These are phyloP conservation scores for Naganishia antarctica DNA, from an alignment of 768 basidiomycete species.

Conservation along the genomic window DNA sequence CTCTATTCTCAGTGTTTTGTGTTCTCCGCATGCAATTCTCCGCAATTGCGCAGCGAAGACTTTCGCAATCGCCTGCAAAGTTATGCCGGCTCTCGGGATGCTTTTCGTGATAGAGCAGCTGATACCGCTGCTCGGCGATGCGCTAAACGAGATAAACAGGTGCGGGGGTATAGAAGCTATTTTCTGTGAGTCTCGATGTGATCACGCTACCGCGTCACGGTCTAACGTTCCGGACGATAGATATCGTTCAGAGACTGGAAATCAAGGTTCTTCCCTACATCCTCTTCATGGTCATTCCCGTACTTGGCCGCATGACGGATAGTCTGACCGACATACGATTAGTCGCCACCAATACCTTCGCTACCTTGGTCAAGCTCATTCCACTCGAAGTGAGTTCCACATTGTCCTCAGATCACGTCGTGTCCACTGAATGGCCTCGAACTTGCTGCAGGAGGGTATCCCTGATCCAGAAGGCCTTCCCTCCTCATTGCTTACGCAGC, in stretches of 20 bases:
- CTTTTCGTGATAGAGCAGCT: slow-evolving; percentile 78
- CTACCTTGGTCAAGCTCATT: slow-evolving; percentile 95
- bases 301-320: slow-evolving; percentile 97
- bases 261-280: slow-evolving; percentile 94
- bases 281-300: slow-evolving; percentile 91
- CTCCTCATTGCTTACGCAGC: slow-evolving; percentile 73
- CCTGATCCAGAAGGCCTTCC: slow-evolving; percentile 93
- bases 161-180: slow-evolving; percentile 88
- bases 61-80: slow-evolving; percentile 79
- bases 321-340: slow-evolving; percentile 83
- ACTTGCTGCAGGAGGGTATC: slow-evolving; percentile 68
- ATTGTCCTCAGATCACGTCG: not conserved
- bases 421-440: not conserved
- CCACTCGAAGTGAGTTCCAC: slow-evolving; percentile 74
- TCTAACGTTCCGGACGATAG: slow-evolving; percentile 51
- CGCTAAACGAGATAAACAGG: slow-evolving; percentile 65
- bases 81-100: slow-evolving; percentile 82
- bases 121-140: slow-evolving; percentile 75
- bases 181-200: slow-evolving; percentile 68
- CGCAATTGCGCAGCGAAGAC: slow-evolving; percentile 80
- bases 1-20: slow-evolving; percentile 67
- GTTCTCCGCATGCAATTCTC: slow-evolving; percentile 81
- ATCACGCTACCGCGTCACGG: too few species aligned
- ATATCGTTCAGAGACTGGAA: slow-evolving; percentile 84
- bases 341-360: slow-evolving; percentile 94